Conservation (phyloP, 2,329 filamentous ascomycete species). For the Cladophialophora carrionii region DNA sequence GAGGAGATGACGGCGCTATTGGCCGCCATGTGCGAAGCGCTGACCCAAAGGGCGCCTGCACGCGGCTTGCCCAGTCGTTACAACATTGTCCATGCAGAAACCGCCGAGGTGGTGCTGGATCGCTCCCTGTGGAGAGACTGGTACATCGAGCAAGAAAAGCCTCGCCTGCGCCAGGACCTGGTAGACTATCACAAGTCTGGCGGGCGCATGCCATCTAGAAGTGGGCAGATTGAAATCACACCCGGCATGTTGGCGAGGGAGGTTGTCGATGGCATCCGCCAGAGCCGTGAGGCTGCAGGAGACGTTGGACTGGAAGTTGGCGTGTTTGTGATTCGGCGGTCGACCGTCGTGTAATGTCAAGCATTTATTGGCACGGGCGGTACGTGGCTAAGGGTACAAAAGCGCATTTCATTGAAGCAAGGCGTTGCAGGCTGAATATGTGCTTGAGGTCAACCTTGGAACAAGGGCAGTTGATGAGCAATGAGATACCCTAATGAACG, state of each 20-base stretch:
- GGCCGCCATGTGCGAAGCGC: slow-evolving; percentile 45
- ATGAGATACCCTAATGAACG: slow-evolving; percentile 29
- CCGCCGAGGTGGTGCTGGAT: slow-evolving; percentile 56
- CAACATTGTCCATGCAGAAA: slow-evolving; percentile 55
- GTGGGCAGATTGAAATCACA: slow-evolving; percentile 51
- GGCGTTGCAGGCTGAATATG: slow-evolving; percentile 23
- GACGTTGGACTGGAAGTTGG: slow-evolving; percentile 52
- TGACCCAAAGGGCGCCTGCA: slow-evolving; percentile 42
- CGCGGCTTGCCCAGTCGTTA: slow-evolving; percentile 45
- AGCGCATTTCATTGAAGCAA: slow-evolving; percentile 18
- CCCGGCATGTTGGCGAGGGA: slow-evolving; percentile 62
- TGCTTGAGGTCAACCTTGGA: slow-evolving; percentile 9
- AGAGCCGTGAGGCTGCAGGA: slow-evolving; percentile 47
- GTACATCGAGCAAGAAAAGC: slow-evolving; percentile 68
- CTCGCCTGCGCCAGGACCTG: slow-evolving; percentile 54
- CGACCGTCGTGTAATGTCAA: slow-evolving; percentile 26
- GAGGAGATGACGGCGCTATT: slow-evolving; percentile 53
- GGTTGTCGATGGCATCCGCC: slow-evolving; percentile 62
- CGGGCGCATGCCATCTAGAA: slow-evolving; percentile 42
- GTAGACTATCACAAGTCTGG: slow-evolving; percentile 40
- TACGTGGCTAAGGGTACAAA: slow-evolving; percentile 10
- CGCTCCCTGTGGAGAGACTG: slow-evolving; percentile 64
- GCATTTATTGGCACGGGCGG: slow-evolving; percentile 10
- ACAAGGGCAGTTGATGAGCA: slow-evolving; percentile 26
- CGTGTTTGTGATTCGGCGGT: slow-evolving; percentile 54